These are phyloP conservation scores for Ogataea philodendri DNA, from an alignment of 805 yeast genomes.

Conservation along the genomic window DNA sequence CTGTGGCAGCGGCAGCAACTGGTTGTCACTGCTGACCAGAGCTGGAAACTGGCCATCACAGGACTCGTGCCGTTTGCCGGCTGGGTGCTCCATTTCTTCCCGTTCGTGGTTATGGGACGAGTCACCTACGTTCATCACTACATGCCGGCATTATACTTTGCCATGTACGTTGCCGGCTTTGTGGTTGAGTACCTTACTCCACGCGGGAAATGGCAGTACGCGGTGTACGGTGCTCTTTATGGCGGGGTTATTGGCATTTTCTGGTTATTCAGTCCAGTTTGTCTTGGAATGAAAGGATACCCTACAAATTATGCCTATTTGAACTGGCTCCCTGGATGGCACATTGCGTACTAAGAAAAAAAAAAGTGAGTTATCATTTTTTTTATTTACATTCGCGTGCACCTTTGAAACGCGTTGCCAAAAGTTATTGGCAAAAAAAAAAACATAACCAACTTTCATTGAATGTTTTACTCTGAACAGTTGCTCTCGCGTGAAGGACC, in stretches of 20 bases:
- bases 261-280: conserved; percentile 58
- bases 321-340: conserved; percentile 41
- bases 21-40: conserved; percentile 32
- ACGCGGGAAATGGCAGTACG: conserved; percentile 27
- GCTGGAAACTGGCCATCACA: conserved; percentile 46
- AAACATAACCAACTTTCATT: conserved; percentile 2
- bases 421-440: conserved; percentile 3
- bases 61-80: conserved; percentile 79
- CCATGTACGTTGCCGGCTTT: conserved; percentile 55
- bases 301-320: conserved; percentile 39
- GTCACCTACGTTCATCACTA: conserved; percentile 86
- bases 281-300: conserved; percentile 65
- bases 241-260: conserved; percentile 49
- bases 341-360: conserved; percentile 7
- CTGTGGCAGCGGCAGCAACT: conserved; percentile 72
- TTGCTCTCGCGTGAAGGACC: conserved; percentile 73
- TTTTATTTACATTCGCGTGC: conserved; percentile 9
- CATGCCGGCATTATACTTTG: conserved; percentile 79
- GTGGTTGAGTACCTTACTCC: conserved; percentile 46
- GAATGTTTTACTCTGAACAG: conserved; percentile 51
- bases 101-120: conserved; percentile 79
- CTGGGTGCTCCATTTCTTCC: conserved; percentile 75
- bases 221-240: conserved; percentile 42
- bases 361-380: conserved; percentile 1
- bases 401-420: conserved; percentile 12